phyloP scores from a whole-genome alignment of 228 moss, liverwort and hornwort genomes.

The Sphagnum fallax region DNA sequence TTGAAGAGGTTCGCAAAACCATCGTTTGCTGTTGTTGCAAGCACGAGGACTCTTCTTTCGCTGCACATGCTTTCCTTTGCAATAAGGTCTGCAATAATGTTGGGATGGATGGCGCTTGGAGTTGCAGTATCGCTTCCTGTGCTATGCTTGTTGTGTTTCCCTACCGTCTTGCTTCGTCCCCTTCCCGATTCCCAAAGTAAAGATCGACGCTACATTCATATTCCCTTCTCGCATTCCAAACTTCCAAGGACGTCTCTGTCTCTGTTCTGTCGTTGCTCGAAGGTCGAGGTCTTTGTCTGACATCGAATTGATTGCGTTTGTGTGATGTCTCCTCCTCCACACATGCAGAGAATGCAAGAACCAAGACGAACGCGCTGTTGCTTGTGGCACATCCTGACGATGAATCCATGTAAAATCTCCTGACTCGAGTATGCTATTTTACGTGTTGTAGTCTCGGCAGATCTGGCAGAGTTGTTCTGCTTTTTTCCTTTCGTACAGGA shows the following conservation, averaged over 20 bases:
- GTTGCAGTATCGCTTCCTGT: constrained; percentile 30
- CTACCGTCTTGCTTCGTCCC: constrained; percentile 44
- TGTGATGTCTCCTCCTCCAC: too few species aligned
- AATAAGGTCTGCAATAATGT: constrained; percentile 4
- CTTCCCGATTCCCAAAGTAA: constrained; percentile 40
- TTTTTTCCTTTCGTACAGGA: not conserved
- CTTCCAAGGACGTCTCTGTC: not conserved
- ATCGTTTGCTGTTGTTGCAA: too few species aligned
- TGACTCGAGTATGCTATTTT: not conserved
- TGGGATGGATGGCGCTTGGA: constrained; percentile 27
- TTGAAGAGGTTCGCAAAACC: too few species aligned
- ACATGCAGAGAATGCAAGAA: constrained; percentile 19
- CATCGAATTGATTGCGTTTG: too few species aligned
- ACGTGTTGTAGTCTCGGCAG: not conserved
- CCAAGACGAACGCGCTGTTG: constrained; percentile 49
- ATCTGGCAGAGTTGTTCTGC: too few species aligned
- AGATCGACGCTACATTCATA: not conserved
- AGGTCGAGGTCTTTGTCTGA: too few species aligned
- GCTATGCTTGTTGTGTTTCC: constrained; percentile 27
- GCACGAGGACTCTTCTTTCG: too few species aligned
- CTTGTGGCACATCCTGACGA: constrained; percentile 96
- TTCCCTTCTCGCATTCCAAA: not conserved
- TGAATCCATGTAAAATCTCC: constrained; percentile 65
- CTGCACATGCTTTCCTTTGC: not conserved
- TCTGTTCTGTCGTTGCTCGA: too few species aligned